Evolutionary conservation across 2,329 filamentous ascomycete genomes (phyloP), one percentile per base, ranked within the genome.

Genomic region (Venturia carpophila): DNA sequence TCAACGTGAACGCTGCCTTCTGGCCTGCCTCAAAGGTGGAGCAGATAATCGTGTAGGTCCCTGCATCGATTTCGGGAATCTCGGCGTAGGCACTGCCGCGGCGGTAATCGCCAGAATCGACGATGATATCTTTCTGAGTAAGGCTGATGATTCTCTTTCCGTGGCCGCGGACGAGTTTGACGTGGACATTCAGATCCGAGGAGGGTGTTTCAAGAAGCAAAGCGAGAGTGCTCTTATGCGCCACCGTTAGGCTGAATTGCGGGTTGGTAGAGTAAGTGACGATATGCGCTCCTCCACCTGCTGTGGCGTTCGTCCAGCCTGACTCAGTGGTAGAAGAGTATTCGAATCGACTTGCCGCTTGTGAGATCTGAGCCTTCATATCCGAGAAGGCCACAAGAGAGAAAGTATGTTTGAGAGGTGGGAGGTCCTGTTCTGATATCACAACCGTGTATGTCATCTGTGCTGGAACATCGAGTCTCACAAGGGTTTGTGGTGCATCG

Each of bases 401-500:
- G 73, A 97, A 97, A n/a, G 86, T 86, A 73, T 96, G 92, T 27
- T 79, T 82, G 1, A 84, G 81, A 3, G 88, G 78, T 1, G 90
- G 88, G 5, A 97, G 82, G 45, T 88, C 87, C 71, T 95, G 87
- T 70, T 95, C 89, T 19, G 91, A 88, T 37, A 92, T 80, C 9
- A 92, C 90, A 5, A 90, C 78, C 0, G 84, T 87, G 70, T 85
- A 85, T 0, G 76, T 77, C 13, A 77, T 76, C 19, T 77, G 74
- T 1, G 80, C 73, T n/a, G 80, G 75, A 66, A 82, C 81, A 37
- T 90, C 83, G 67, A 96, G 82, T 66, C 89, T 87, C 56, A 95
- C 85, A 9, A 99, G 84, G 0, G 90, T 96, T 74, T 97, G 95
- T 1, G 92, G 92, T 2, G 92, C 95, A 75, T 97, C 93, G 42